Base-by-base conservation (phyloP, 805 yeast genomes). In the Saturnispora gosingensis region DNA sequence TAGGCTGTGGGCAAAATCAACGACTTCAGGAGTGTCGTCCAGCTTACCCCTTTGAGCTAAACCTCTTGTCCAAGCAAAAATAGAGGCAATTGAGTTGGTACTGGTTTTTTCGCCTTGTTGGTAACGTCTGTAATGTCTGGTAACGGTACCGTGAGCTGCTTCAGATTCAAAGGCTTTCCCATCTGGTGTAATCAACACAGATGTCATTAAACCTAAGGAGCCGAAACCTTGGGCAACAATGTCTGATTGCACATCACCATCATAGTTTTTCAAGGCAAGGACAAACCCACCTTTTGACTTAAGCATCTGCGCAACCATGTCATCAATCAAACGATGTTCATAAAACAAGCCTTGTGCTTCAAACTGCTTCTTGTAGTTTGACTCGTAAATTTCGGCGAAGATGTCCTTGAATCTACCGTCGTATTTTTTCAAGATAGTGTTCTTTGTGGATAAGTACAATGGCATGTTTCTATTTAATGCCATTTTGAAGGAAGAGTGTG, bases 201-300 rank as follows among this genome's bases (percentile, higher is more conserved):
- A 85, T 9, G 93, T 85, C 93, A 85, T 85, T 57, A 85, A 74
- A 50, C 93, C 93, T 57, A 85, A 72, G 2, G 91, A 85, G 24
- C 93, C 93, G 58, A 85, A 85, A 45, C 93, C 93, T 69, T 85
- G 93, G 4, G 93, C 93, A 51, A 85, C 90, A 56, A 85, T 85
- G 66, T 85, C 93, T 6, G 87, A 80, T 67, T 84, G 88, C 51
- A 85, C 93, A 65, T 85, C 93, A 68, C 93, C 93, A 65, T 85
- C 93, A 64, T 85, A 85, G 68, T 85, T 85, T 68, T 85, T 85
- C 73, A 85, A 73, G 46, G 91, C 91, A 74, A 85, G 77, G 55
- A 85, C 78, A 63, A 77, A 85, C 5, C 93, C 93, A 62, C 93
- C 93, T 61, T 82, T 81, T 25, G 91, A 85, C 67, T 85, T 85